Percentiles rank a stretch among this genome's conserved stretches.
Evolutionary conservation across 2,329 filamentous ascomycete genomes (phyloP).

Genomic region (Fusarium sororula): DNA sequence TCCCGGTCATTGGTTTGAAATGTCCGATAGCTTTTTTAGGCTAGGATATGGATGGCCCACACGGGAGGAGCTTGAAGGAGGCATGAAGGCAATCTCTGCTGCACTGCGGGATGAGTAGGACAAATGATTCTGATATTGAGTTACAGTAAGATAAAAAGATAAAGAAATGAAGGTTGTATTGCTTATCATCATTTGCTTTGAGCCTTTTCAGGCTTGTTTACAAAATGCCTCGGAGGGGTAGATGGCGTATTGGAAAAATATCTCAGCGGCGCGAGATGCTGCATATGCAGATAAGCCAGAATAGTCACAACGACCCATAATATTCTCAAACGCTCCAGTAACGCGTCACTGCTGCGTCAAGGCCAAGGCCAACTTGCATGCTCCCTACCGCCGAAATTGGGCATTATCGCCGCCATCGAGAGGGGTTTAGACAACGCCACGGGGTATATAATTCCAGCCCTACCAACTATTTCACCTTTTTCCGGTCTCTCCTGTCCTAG

Average conservation of each 20-base stretch:
- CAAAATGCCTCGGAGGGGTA: not conserved
- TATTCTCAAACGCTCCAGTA: not conserved
- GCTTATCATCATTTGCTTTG: rapidly evolving
- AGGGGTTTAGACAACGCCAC: not conserved
- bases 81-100: not conserved
- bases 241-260: not conserved
- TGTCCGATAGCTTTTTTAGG: not conserved
- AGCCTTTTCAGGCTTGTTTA: not conserved
- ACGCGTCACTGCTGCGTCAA: not conserved
- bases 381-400: too few relatives aligned
- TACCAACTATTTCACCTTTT: rapidly evolving
- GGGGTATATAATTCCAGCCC: not conserved
- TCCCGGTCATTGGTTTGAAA: not conserved
- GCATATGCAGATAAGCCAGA: not conserved
- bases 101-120: not conserved
- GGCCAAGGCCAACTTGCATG: not conserved
- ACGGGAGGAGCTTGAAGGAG: not conserved
- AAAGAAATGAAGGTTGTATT: rapidly evolving
- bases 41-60: slow-evolving; percentile 4
- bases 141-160: too few relatives aligned
- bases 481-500: rapidly evolving
- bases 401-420: too few relatives aligned
- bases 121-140: rapidly evolving
- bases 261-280: not conserved
- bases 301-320: not conserved